Evolutionary conservation across 768 basidiomycete genomes (phyloP).

Genomic region (Tubosaeta sp.): DNA sequence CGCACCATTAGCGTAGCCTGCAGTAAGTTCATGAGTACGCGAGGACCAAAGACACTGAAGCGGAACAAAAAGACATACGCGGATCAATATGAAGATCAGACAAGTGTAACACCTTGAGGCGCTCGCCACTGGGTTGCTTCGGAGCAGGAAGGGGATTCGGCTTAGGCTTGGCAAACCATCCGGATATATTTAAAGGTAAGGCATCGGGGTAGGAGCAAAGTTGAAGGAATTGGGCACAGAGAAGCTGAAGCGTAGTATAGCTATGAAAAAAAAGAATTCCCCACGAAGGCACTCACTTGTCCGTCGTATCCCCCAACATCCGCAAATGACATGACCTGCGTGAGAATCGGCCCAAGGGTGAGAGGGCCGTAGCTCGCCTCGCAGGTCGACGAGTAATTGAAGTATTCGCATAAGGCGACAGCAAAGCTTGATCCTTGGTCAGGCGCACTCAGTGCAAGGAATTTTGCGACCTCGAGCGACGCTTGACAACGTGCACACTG

Average conservation of each 20-base stretch:
- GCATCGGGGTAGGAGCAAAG: slow-evolving; percentile 57
- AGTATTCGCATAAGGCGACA: slow-evolving; percentile 56
- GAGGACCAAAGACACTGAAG: background rate
- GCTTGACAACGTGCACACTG: slow-evolving; percentile 60
- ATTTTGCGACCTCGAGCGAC: slow-evolving; percentile 58
- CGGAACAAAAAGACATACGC: slow-evolving; percentile 34
- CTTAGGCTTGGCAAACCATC: slow-evolving; percentile 77
- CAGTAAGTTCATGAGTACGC: background rate
- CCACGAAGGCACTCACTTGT: slow-evolving; percentile 39
- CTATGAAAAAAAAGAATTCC: background rate
- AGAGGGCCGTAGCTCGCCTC: slow-evolving; percentile 42
- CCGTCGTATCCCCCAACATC: slow-evolving; percentile 72
- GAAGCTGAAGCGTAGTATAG: slow-evolving; percentile 33
- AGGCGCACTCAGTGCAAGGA: slow-evolving; percentile 61
- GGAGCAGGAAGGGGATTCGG: slow-evolving; percentile 59
- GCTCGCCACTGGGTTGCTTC: slow-evolving; percentile 57
- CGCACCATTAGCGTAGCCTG: slow-evolving; percentile 64
- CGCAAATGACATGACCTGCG: slow-evolving; percentile 68
- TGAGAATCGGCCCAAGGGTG: slow-evolving; percentile 55
- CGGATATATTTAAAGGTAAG: slow-evolving; percentile 55
- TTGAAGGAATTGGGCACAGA: slow-evolving; percentile 57
- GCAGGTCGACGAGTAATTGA: slow-evolving; percentile 52
- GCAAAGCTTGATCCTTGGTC: slow-evolving; percentile 54
- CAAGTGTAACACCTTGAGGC: slow-evolving; percentile 70
- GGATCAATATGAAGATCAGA: slow-evolving; percentile 78